Conservation (phyloP, 257 asterid species). For the Solanum neorickii region DNA sequence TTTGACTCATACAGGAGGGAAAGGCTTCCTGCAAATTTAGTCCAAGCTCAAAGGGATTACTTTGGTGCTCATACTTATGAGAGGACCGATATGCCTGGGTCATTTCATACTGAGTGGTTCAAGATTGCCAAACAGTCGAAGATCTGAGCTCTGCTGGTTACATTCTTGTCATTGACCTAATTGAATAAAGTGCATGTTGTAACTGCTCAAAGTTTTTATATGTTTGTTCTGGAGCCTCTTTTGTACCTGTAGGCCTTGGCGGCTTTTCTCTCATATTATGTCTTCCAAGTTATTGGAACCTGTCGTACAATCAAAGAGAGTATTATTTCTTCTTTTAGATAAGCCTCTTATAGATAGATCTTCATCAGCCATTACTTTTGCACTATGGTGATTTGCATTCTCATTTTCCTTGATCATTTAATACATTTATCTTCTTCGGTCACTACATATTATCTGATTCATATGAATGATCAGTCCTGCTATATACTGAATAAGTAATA, state of each 20-base stretch:
- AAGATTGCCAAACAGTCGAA: conserved; percentile 55
- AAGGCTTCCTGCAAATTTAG: conserved; percentile 83
- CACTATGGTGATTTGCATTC: not conserved
- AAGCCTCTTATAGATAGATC: not conserved
- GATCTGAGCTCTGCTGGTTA: conserved; percentile 19
- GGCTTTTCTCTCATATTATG: not conserved
- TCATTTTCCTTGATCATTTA: not conserved
- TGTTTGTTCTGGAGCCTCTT: not conserved
- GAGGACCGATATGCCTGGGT: conserved; percentile 62
- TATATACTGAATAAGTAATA: not conserved
- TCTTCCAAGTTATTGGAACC: not conserved
- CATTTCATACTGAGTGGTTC: conserved; percentile 94
- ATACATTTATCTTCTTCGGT: not conserved
- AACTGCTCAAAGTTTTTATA: not conserved
- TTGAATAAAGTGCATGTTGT: not conserved
- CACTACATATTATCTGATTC: not conserved
- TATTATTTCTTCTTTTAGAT: not conserved
- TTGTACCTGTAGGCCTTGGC: not conserved
- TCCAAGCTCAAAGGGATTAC: conserved; percentile 94
- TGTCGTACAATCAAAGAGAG: not conserved
- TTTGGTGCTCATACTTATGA: conserved; percentile 96
- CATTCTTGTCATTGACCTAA: not conserved
- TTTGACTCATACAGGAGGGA: conserved; percentile 82
- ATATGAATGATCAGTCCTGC: not conserved
- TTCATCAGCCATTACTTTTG: not conserved